Base-by-base conservation (phyloP, 495 filamentous ascomycete genomes). In the Sporormia fimetaria region DNA sequence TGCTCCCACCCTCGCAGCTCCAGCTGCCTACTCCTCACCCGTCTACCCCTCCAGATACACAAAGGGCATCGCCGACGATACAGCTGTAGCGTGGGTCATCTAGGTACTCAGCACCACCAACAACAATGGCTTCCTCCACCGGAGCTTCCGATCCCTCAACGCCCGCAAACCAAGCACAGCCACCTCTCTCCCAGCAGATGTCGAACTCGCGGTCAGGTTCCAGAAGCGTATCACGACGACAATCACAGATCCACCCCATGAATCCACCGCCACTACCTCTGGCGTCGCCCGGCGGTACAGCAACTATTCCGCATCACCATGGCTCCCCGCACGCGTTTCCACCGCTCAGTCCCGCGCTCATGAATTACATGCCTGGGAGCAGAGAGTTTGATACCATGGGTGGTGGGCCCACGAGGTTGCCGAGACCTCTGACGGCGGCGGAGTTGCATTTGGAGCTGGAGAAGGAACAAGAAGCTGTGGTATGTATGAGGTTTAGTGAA, bases 401-500 rank as follows among this genome's bases (percentile, higher is more conserved):
- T 35, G n/a, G n/a, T n/a, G 61, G 85, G 71, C 14, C 85, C 73
- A 44, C 86, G 47, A 76, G 87, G 51, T 86, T 88, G 50, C 85
- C 87, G 0, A 71, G 82, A 33, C 87, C 86, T 0, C 59, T 93
- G 45, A 93, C 87, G 0, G 78, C 85, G 7, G 82, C 82, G 1
- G 87, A 94, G 56, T 66, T 95, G 26, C 85, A 94, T 62, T 63
- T 80, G 47, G 74, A 87, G 59, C 67, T 93, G 25, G 87, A 95
- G 63, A 85, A 87, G 55, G 87, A 94, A 54, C 87, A 95, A 55
- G 87, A 95, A 59, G 80, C 83, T n/a, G 78, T 94, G 54, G 87
- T 88, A 70, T 40, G 74, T 65, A 39, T n/a, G 2, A 21, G n/a
- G n/a, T n/a, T n/a, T n/a, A n/a, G n/a, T n/a, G n/a, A n/a, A n/a